Percentiles rank a stretch among this genome's conserved stretches.
phyloP scores from a whole-genome alignment of 768 basidiomycete genomes.

The Mycena olivaceomarginata region DNA sequence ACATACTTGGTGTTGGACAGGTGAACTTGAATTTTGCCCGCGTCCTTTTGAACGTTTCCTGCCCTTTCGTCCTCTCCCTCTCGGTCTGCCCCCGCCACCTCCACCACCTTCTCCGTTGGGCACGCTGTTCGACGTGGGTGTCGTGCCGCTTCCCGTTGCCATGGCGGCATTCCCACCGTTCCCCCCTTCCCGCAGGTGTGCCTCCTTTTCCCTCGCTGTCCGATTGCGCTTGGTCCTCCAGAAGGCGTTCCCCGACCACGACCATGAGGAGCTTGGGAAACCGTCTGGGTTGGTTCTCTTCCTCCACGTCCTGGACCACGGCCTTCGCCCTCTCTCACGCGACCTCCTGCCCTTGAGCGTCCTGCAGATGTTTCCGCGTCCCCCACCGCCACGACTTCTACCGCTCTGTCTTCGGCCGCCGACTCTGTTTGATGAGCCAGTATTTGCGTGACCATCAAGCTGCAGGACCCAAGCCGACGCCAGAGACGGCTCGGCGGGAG shows the following conservation, averaged over 20 bases:
- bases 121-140: conserved; percentile 14
- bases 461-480: neutral
- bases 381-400: conserved; percentile 19
- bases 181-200: conserved; percentile 6
- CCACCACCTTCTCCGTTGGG: conserved; percentile 18
- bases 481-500: too few species aligned
- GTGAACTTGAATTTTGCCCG: neutral
- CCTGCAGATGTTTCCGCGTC: conserved; percentile 23
- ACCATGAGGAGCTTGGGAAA: conserved; percentile 20
- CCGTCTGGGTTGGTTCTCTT: conserved; percentile 17
- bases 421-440: conserved; percentile 17
- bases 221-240: conserved; percentile 20
- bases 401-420: conserved; percentile 17
- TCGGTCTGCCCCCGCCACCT: conserved; percentile 9
- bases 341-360: conserved; percentile 21
- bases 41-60: conserved; percentile 21
- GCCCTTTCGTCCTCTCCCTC: conserved; percentile 22
- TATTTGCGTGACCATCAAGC: conserved; percentile 13
- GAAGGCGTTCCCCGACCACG: conserved; percentile 16
- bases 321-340: conserved; percentile 20
- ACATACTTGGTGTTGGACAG: conserved; percentile 21
- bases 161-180: neutral
- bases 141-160: conserved; percentile 6
- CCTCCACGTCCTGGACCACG: conserved; percentile 15
- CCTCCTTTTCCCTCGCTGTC: conserved; percentile 18